Conservation (phyloP, 345 rosid genomes). For the Fremontodendron californicum region DNA sequence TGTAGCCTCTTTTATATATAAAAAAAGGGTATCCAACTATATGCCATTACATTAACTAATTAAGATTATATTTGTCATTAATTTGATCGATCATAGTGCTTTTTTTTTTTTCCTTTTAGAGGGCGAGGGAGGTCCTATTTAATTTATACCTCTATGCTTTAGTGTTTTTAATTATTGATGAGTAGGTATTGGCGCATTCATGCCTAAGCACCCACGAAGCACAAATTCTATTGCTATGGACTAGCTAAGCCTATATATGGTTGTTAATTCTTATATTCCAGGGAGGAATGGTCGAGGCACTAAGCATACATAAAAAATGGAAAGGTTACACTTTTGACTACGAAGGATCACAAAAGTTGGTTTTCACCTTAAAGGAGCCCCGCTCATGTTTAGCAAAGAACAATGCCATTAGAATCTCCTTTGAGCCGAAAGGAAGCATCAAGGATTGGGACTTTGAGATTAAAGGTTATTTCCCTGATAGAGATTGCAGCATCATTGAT, state of each 20-base stretch:
- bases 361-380: constrained; percentile 68
- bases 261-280: constrained; percentile 9
- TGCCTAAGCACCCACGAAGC: background rate
- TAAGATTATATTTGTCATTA: too few species aligned
- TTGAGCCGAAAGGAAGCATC: constrained; percentile 26
- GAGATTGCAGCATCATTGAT: constrained; percentile 54
- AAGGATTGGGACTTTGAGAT: constrained; percentile 45
- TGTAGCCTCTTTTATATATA: too few species aligned
- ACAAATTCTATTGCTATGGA: too few species aligned
- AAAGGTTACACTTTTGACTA: constrained; percentile 59
- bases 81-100: too few species aligned
- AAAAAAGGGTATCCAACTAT: background rate
- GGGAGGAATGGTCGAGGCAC: constrained; percentile 69
- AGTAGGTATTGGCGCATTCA: background rate
- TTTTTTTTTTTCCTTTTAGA: too few species aligned
- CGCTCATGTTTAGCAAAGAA: constrained; percentile 39
- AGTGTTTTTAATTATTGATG: too few species aligned
- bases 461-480: constrained; percentile 64
- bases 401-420: constrained; percentile 42
- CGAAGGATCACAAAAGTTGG: constrained; percentile 55
- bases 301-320: constrained; percentile 67
- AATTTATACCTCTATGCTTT: too few species aligned
- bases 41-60: background rate
- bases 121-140: background rate
- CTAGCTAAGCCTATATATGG: too few species aligned